Conservation (phyloP, 2,329 filamentous ascomycete genomes). For the Microdochium bolleyi region DNA sequence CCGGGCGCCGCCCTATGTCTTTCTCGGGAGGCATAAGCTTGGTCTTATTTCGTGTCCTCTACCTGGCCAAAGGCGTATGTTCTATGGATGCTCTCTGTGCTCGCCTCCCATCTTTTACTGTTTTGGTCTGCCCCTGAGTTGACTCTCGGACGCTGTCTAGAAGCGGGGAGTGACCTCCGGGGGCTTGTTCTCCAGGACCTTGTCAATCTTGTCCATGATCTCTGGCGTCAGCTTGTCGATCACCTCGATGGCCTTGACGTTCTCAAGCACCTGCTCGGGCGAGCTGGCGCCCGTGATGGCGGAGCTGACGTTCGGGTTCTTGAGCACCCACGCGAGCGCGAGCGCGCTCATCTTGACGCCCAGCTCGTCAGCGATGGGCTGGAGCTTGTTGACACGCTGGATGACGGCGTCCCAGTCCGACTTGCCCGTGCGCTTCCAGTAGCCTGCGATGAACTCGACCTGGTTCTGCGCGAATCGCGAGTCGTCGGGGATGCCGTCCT, state of each 20-base stretch:
- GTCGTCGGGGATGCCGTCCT: conserved; percentile 50
- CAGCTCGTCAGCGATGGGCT: conserved; percentile 57
- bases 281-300: conserved; percentile 54
- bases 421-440: conserved; percentile 40
- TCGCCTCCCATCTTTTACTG: background rate
- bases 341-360: conserved; percentile 48
- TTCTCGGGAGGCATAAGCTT: too few relatives aligned
- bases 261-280: conserved; percentile 52
- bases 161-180: conserved; percentile 28
- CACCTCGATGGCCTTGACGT: conserved; percentile 41
- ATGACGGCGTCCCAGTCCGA: conserved; percentile 48
- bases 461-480: conserved; percentile 49
- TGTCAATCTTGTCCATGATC: conserved; percentile 52
- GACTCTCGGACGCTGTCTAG: too few relatives aligned
- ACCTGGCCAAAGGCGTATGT: too few relatives aligned
- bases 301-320: conserved; percentile 52
- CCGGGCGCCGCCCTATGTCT: too few relatives aligned
- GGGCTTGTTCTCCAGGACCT: conserved; percentile 50
- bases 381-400: conserved; percentile 49
- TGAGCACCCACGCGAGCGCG: conserved; percentile 55
- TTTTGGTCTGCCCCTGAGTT: background rate
- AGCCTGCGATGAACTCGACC: conserved; percentile 47
- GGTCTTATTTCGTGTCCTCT: too few relatives aligned
- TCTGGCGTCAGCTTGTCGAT: conserved; percentile 50
- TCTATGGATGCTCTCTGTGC: too few relatives aligned